Conservation (phyloP, 1,284 basidiomycete species). For the Pascua guehoae region DNA sequence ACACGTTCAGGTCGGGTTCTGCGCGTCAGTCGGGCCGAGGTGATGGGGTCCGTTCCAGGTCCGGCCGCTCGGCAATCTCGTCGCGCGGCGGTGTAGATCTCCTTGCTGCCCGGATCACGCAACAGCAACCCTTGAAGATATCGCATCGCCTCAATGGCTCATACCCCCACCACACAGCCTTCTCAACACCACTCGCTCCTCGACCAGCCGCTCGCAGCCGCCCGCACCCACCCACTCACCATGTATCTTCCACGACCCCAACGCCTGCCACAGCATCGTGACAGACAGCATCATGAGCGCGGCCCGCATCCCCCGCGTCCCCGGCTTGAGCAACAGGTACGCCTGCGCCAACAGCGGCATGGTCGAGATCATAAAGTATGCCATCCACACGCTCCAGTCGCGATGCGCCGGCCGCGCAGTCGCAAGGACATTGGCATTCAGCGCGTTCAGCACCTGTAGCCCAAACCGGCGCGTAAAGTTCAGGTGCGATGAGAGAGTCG, state of each 20-base stretch:
- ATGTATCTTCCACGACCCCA: slow-evolving; percentile 26
- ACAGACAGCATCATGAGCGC: slow-evolving; percentile 24
- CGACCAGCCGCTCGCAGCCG: no score
- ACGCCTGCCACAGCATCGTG: slow-evolving; percentile 18
- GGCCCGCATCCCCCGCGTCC: slow-evolving; percentile 18
- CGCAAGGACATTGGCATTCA: background rate
- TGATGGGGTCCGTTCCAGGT: background rate
- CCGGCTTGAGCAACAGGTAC: slow-evolving; percentile 25
- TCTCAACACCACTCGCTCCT: background rate
- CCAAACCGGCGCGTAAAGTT: slow-evolving; percentile 1
- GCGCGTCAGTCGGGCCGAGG: slow-evolving; percentile 1
- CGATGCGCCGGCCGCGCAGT: background rate
- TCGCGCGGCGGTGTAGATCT: no score
- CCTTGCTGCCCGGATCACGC: background rate
- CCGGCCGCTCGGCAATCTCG: no score
- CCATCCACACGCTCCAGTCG: background rate
- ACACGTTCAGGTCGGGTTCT: slow-evolving; percentile 33
- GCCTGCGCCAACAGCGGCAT: slow-evolving; percentile 27
- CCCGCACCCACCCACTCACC: slow-evolving; percentile 20
- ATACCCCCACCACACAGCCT: background rate
- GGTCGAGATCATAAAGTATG: slow-evolving; percentile 6
- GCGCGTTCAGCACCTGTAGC: background rate
- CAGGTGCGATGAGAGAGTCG: background rate
- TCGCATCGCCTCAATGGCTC: background rate
- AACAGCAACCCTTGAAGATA: background rate